Percentiles rank a stretch among this genome's conserved stretches.
These are phyloP conservation scores for Hymenoscyphus repandus DNA, from an alignment of 2,329 filamentous ascomycete genomes.

Conservation along the genomic window DNA sequence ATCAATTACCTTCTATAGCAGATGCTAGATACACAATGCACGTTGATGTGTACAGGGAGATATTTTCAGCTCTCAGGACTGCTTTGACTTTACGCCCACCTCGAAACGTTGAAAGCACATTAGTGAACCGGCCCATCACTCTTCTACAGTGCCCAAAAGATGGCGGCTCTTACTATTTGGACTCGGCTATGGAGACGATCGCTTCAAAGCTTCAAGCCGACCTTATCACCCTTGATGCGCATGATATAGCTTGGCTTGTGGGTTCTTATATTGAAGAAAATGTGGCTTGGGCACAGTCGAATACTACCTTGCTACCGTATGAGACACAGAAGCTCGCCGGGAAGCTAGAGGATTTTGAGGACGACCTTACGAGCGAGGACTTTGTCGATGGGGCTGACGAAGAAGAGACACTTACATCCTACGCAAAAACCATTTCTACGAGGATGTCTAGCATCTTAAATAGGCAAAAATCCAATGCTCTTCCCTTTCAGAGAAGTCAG, in stretches of 20 bases:
- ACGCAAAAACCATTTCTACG: too few species aligned
- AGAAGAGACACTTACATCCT: neutral
- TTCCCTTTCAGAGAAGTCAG: too few species aligned
- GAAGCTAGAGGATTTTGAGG: constrained; percentile 44
- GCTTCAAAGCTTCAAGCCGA: constrained; percentile 60
- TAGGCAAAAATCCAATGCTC: too few species aligned
- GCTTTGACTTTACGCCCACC: constrained; percentile 41
- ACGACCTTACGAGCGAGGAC: constrained; percentile 38
- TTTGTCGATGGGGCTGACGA: constrained; percentile 34
- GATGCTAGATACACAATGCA: constrained; percentile 28
- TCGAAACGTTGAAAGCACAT: constrained; percentile 36
- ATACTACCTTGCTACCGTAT: constrained; percentile 51
- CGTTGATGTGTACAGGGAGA: constrained; percentile 29
- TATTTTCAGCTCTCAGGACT: constrained; percentile 45
- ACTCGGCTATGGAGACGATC: constrained; percentile 57
- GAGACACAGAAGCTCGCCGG: constrained; percentile 50
- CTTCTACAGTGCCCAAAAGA: constrained; percentile 54
- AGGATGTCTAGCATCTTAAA: too few species aligned
- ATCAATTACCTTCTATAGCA: constrained; percentile 12
- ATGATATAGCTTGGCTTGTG: constrained; percentile 64
- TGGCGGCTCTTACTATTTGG: constrained; percentile 48
- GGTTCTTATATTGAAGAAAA: constrained; percentile 66
- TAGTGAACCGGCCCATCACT: constrained; percentile 46
- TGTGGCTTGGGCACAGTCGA: constrained; percentile 39
- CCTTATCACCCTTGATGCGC: constrained; percentile 61